phyloP scores from a whole-genome alignment of 202 grass and related monocot genomes.

The Setaria viridis region DNA sequence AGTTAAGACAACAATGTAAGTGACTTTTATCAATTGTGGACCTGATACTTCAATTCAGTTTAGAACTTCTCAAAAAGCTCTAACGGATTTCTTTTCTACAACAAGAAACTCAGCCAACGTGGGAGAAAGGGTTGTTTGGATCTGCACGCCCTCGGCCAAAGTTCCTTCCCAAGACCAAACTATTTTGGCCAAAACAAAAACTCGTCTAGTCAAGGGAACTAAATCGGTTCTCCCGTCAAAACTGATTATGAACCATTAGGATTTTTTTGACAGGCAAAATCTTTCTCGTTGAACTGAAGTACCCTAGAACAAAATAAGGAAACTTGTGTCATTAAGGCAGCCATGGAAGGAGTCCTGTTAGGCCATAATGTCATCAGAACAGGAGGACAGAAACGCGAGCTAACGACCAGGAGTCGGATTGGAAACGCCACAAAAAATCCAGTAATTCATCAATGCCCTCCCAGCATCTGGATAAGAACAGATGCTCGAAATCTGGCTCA shows the following conservation, averaged over 20 bases:
- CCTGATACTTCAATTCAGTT: background rate
- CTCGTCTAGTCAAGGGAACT: background rate
- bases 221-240: background rate
- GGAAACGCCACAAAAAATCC: background rate
- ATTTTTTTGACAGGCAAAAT: background rate
- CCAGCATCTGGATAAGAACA: conserved; percentile 3
- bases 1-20: background rate
- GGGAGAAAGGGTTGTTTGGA: background rate
- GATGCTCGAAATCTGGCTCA: background rate
- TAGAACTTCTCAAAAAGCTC: background rate
- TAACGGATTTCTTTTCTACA: background rate
- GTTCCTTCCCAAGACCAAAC: background rate
- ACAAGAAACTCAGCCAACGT: conserved; percentile 1
- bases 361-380: background rate
- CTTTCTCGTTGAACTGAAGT: background rate
- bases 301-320: background rate
- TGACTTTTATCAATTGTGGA: background rate
- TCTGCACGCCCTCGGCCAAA: conserved; percentile 4
- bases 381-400: background rate
- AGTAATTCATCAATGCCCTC: background rate
- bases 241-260: background rate
- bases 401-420: background rate
- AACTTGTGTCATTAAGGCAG: background rate
- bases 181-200: background rate
- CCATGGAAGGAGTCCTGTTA: background rate